These are phyloP conservation scores for Ceratobasidium sp. DNA, from an alignment of 1,284 basidiomycete genomes.

Conservation along the genomic window DNA sequence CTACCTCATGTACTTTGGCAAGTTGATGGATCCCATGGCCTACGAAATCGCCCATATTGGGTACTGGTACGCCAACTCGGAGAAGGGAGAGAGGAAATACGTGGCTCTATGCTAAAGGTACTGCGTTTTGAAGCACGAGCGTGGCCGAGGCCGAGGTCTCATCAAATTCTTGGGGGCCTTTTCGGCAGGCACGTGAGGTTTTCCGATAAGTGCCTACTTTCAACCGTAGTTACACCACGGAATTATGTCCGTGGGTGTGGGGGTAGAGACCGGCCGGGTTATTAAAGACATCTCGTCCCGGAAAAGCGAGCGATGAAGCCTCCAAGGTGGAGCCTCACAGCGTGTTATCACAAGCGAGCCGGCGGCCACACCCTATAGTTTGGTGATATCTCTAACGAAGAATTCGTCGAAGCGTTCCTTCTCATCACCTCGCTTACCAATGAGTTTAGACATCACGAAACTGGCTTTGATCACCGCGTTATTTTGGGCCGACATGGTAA, in stretches of 20 bases:
- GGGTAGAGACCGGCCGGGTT: neutral
- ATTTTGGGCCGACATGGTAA: too few relatives aligned
- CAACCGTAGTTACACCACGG: neutral
- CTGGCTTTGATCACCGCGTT: too few relatives aligned
- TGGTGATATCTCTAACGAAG: neutral
- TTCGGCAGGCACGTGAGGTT: slow-evolving; percentile 7
- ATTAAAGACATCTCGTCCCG: too few relatives aligned
- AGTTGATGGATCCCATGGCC: slow-evolving; percentile 10
- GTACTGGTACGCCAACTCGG: neutral
- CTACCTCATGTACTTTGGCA: slow-evolving; percentile 38
- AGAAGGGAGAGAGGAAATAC: neutral
- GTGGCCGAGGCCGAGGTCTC: slow-evolving; percentile 41
- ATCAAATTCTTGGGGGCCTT: slow-evolving; percentile 8
- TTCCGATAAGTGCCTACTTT: neutral
- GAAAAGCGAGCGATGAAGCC: too few relatives aligned
- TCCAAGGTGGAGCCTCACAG: too few relatives aligned
- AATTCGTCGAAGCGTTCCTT: neutral
- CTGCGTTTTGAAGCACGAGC: slow-evolving; percentile 2
- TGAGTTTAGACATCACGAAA: too few relatives aligned
- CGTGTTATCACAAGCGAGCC: too few relatives aligned
- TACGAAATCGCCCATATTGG: neutral
- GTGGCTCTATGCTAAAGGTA: neutral
- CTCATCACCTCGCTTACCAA: too few relatives aligned
- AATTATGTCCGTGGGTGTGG: neutral
- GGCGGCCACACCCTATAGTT: neutral